Conservation (phyloP, 208 protist genomes). For the Trypanosoma vivax region DNA sequence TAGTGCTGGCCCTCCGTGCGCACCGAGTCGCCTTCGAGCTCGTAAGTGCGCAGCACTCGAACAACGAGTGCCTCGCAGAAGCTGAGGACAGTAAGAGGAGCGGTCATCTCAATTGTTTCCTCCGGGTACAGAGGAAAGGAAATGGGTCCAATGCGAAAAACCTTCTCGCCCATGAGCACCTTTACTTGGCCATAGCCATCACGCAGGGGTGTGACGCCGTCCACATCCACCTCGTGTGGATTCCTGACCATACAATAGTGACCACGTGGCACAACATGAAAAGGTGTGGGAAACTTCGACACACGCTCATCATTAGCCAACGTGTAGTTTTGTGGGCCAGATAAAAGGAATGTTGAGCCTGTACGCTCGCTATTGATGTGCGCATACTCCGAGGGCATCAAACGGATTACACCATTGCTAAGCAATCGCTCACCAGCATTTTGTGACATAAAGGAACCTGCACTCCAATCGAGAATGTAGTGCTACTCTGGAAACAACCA, state of each 20-base stretch:
- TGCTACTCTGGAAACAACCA: too few relatives aligned
- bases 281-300: conserved; percentile 27
- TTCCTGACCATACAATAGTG: conserved; percentile 60
- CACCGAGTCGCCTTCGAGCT: conserved; percentile 11
- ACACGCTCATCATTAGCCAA: conserved; percentile 50
- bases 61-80: conserved; percentile 39
- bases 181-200: conserved; percentile 77
- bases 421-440: too few relatives aligned
- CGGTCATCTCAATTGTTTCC: conserved; percentile 48
- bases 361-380: conserved; percentile 68
- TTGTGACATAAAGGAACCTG: too few relatives aligned
- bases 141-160: conserved; percentile 65
- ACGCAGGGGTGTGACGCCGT: conserved; percentile 22
- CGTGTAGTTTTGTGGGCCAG: conserved; percentile 43
- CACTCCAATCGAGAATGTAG: too few relatives aligned
- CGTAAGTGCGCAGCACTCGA: conserved; percentile 56
- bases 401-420: too few relatives aligned
- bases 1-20: conserved; percentile 42
- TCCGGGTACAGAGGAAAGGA: conserved; percentile 92
- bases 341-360: conserved; percentile 45
- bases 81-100: conserved; percentile 57
- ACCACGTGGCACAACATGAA: conserved; percentile 41
- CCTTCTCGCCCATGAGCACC: conserved; percentile 72
- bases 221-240: conserved; percentile 27
- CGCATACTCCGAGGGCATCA: conserved; percentile 57